Conservation (phyloP, 805 yeast species). For the Sugiyamaella floridensis region DNA sequence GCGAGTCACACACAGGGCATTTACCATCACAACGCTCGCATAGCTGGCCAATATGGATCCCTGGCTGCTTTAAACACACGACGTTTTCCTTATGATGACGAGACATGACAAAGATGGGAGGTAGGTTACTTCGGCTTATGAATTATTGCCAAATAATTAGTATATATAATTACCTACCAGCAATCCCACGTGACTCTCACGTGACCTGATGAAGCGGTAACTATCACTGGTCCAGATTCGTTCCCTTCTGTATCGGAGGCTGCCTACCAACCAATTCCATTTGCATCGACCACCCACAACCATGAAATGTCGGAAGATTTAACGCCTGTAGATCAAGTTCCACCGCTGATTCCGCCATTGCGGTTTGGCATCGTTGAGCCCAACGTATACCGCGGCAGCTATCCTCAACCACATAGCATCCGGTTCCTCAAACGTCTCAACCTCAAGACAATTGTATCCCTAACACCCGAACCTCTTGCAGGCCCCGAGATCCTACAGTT, state of each 20-base stretch:
- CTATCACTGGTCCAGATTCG: too few species aligned
- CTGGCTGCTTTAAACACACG: conserved; percentile 81
- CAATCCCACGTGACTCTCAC: not conserved
- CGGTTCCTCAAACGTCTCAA: conserved; percentile 59
- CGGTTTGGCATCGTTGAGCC: conserved; percentile 68
- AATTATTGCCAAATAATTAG: too few species aligned
- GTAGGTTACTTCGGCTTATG: not conserved
- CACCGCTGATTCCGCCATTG: conserved; percentile 52
- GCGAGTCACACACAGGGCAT: conserved; percentile 86
- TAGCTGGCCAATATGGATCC: conserved; percentile 58
- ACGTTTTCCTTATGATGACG: conserved; percentile 82
- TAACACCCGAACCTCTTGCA: conserved; percentile 71
- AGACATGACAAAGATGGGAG: conserved; percentile 49
- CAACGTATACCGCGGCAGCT: conserved; percentile 72
- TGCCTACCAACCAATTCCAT: not conserved
- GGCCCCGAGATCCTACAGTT: conserved; percentile 41
- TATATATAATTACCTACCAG: not conserved
- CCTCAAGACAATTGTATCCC: conserved; percentile 64
- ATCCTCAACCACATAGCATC: conserved; percentile 70
- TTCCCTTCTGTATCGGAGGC: too few species aligned
- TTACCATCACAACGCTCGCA: conserved; percentile 87
- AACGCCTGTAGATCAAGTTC: not conserved
- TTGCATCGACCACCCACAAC: too few species aligned
- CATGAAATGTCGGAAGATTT: not conserved
- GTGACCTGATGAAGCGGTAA: not conserved